These are phyloP conservation scores for Penicillium bovifimosum DNA, from an alignment of 495 filamentous ascomycete genomes.

Conservation along the genomic window DNA sequence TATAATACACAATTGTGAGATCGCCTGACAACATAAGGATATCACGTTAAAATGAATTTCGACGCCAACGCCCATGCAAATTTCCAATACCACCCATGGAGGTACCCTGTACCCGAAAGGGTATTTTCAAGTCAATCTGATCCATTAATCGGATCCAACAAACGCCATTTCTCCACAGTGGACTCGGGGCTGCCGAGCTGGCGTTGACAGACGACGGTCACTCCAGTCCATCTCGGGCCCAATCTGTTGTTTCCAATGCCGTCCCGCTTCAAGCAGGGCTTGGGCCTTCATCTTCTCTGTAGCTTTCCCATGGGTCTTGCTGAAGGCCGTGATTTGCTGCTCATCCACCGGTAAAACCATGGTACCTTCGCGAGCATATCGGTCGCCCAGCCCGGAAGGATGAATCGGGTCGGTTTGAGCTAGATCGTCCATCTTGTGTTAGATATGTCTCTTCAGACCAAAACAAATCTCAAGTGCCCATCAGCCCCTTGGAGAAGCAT, in stretches of 20 bases:
- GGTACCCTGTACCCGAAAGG: neutral
- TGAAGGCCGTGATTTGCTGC: conserved; percentile 32
- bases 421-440: conserved; percentile 11
- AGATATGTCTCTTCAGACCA: conserved; percentile 9
- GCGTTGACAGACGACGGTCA: conserved; percentile 19
- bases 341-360: conserved; percentile 35
- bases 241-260: conserved; percentile 39
- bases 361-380: conserved; percentile 5
- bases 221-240: conserved; percentile 44
- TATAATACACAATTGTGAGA: neutral
- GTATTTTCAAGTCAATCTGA: neutral
- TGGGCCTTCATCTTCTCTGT: conserved; percentile 35
- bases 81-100: neutral
- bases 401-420: neutral
- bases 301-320: conserved; percentile 34
- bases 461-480: neutral
- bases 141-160: neutral
- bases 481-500: conserved; percentile 8
- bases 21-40: too few relatives aligned
- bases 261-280: conserved; percentile 35
- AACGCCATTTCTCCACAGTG: conserved; percentile 7
- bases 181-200: conserved; percentile 24
- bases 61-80: neutral
- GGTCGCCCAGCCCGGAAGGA: neutral
- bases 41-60: neutral